These are phyloP conservation scores for Gomphus sp. DNA, from an alignment of 1,284 basidiomycete genomes.

Conservation along the genomic window DNA sequence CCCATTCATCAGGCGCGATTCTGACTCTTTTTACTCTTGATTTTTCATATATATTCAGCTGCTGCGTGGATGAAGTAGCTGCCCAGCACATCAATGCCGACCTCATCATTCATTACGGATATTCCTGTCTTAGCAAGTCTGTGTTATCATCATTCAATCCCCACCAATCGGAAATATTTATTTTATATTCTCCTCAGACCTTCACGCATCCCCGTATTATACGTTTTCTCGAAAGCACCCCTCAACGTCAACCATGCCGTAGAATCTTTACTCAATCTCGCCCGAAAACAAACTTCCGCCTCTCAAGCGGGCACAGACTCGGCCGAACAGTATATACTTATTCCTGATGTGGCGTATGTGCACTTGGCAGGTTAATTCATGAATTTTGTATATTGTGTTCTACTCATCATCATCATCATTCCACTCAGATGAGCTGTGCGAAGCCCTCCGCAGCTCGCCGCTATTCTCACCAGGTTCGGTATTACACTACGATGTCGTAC, in stretches of 20 bases:
- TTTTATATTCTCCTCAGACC: slow-evolving; percentile 17
- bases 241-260: slow-evolving; percentile 46
- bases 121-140: slow-evolving; percentile 93
- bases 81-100: slow-evolving; percentile 93
- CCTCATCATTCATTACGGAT: slow-evolving; percentile 90
- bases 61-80: slow-evolving; percentile 95
- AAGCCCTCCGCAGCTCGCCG: slow-evolving; percentile 10
- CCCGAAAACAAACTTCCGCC: slow-evolving; percentile 13
- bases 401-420: slow-evolving; percentile 10
- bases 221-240: slow-evolving; percentile 68
- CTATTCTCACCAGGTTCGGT: slow-evolving; percentile 16
- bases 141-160: slow-evolving; percentile 21
- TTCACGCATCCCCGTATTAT: slow-evolving; percentile 76
- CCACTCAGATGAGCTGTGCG: slow-evolving; percentile 17
- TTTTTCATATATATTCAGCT: slow-evolving; percentile 39
- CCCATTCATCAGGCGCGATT: not conserved
- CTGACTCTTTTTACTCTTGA: not conserved
- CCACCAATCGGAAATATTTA: not conserved
- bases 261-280: slow-evolving; percentile 31
- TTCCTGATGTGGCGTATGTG: slow-evolving; percentile 79
- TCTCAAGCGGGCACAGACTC: not conserved
- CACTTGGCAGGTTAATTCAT: slow-evolving; percentile 47
- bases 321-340: slow-evolving; percentile 36
- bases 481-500: slow-evolving; percentile 11
- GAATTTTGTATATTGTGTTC: not conserved